Evolutionary conservation across 1,139 yeast species (phyloP).

Genomic region (Kurtzmaniella quercitrusa): DNA sequence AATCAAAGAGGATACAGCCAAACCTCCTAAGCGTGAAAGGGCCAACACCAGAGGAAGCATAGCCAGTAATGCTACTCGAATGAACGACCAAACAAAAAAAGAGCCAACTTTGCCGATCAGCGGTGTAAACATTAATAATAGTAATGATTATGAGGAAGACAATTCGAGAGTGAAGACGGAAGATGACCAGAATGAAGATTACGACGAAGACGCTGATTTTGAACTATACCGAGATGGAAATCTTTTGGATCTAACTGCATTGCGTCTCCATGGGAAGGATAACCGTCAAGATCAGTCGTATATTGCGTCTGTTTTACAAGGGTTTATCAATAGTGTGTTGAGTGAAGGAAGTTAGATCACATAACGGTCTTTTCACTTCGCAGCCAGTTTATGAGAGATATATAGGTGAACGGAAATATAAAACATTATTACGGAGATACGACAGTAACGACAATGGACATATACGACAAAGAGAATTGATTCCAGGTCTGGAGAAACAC

Average conservation of each 20-base stretch:
- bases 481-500: no score
- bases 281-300: constrained; percentile 22
- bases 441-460: neutral
- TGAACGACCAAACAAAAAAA: neutral
- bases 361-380: no score
- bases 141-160: constrained; percentile 14
- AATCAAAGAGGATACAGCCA: neutral
- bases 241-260: constrained; percentile 21
- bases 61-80: neutral
- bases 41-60: neutral
- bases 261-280: constrained; percentile 14
- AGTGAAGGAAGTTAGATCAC: constrained; percentile 1
- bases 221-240: constrained; percentile 16
- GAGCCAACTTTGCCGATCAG: neutral
- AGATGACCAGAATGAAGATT: constrained; percentile 11
- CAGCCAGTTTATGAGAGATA: no score
- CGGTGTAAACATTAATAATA: neutral
- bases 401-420: neutral
- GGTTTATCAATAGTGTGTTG: constrained; percentile 29
- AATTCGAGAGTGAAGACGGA: constrained; percentile 8
- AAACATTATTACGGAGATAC: no score
- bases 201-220: constrained; percentile 14
- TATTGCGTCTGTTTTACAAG: constrained; percentile 36
- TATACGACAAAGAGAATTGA: no score
- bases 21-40: neutral